Evolutionary conservation across 495 filamentous ascomycete species (phyloP), one percentile per base, ranked within the genome.

Genomic region (Penicillium psychrofluorescens): DNA sequence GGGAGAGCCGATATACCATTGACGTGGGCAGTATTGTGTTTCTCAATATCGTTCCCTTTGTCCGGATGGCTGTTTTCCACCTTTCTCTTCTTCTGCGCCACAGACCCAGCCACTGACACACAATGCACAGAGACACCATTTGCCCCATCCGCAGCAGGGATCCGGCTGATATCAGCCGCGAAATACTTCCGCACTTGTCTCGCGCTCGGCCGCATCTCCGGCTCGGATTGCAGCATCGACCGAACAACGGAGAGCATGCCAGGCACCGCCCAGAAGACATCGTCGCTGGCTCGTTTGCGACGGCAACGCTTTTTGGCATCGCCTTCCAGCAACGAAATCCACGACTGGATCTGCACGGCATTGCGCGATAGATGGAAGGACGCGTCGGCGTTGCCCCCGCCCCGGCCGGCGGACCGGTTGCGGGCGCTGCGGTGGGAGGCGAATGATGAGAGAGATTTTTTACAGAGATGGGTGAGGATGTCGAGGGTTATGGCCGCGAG

Each of bases 401-500:
- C 77, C 11, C 85, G 74, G 10, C 85, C 83, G 7, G 74, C 67
- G 12, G 76, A 75, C 31, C 77, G 76, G 60, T 90, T 86, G 41
- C 86, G 83, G 1, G 79, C 74, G 3, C 77, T 71, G 7, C 90
- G 87, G 56, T 91, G 84, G 10, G 80, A 75, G 6, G 78, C 64
- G 55, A 95, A 95, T 14, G 82, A 74, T 13, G 78, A 74, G 0
- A 80, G 70, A 29, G 83, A 80, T 40, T 83, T 80, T 51, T 90
- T 88, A 56, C 88, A 74, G 33, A 90, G 69, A 13, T 90, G 74
- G 6, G 88, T 89, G 61, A 90, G 87, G 41, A 95, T 75, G 59
- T 95, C 90, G 12, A 78, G 58, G 40, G 57, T 65, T 40, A 72
- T 51, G 9, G 66, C 60, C n/a, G 58, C 59, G 7, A 72, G 57